Evolutionary conservation across 2,329 filamentous ascomycete genomes (phyloP).

Genomic region (Fusarium sp.): DNA sequence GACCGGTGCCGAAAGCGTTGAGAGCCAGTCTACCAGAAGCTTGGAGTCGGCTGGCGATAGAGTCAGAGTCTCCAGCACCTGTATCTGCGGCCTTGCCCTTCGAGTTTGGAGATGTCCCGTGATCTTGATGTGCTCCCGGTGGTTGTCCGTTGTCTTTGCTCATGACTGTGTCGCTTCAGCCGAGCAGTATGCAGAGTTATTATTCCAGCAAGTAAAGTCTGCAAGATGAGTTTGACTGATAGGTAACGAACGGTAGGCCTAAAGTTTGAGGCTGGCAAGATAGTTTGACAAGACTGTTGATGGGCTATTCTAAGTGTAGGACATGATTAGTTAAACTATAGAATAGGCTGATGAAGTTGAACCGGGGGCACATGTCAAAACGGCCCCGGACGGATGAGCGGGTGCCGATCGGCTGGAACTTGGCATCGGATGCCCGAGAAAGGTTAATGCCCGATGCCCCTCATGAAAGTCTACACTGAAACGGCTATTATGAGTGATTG

Average conservation of each 20-base stretch:
- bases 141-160: conserved; percentile 12
- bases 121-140: not conserved
- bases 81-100: conserved; percentile 38
- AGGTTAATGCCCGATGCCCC: conserved; percentile 21
- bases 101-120: conserved; percentile 2
- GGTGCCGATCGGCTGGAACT: conserved; percentile 39
- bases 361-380: conserved; percentile 33
- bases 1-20: conserved; percentile 38
- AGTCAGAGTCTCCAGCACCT: conserved; percentile 12
- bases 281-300: not conserved
- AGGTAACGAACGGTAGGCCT: too few relatives aligned
- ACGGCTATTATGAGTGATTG: not conserved
- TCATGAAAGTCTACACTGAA: conserved; percentile 1
- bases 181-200: not conserved
- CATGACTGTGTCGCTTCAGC: conserved; percentile 19
- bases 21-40: conserved; percentile 45
- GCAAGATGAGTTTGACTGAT: not conserved
- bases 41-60: conserved; percentile 41
- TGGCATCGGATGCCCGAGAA: conserved; percentile 21
- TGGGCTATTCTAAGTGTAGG: not conserved
- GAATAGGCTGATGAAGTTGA: conserved; percentile 9
- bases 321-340: not conserved
- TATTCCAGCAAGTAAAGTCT: not conserved
- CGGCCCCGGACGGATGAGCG: conserved; percentile 36
- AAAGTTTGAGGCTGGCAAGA: not conserved